Evolutionary conservation across 2,329 filamentous ascomycete species (phyloP), one percentile per base, ranked within the genome.

Genomic region (Talaromyces verruculosus): DNA sequence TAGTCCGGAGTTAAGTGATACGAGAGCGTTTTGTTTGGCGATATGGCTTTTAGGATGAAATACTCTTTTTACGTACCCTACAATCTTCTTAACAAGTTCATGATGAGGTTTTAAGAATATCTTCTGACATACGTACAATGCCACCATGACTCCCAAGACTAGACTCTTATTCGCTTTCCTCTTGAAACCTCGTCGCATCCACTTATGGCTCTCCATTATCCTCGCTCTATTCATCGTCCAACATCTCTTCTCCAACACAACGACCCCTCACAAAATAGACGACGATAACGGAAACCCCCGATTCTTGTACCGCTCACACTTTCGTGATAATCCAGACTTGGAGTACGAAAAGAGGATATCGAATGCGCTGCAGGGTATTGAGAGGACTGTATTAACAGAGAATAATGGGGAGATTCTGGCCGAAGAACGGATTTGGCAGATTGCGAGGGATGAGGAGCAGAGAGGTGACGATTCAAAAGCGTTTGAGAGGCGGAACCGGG

Each of bases 341-440:
- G 69, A 68, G 5, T 77, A 74, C 19, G 75, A 77, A 65, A 58
- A 47, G 10, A 62, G 60, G 7, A 39, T 76, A 3, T 70, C 69
- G 0, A 37, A 69, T 53, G 74, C 72, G 2, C 64, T 77, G 47
- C 68, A 67, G 28, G 35, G 65, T 2, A 67, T 77, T 11, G 75
- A 77, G 35, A 19, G 61, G 0, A 19, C 61, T 3, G 65, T 68
- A n/a, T 39, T 70, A 3, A 28, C 61, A 15, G 60, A 67, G 11
- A 64, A 67, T 30, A 65, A 65, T 15, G 60, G 63, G 1, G 49
- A 70, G 10, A 61, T 62, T 22, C 49, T 63, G 2, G 65, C 68
- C 4, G 60, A 68, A 5, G 66, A 74, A 6, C 71, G 67, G 3
- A 66, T 77, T 47, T 77, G 75, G 75, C 75, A 77, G 67, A 74